These are phyloP conservation scores for peach (Prunus persica) DNA, from an alignment of 306 rosid species.

Conservation along the genomic window Prunus_persica_NCBIv2 NC_034016.1:21698001-21698500, in stretches of 20 bases:
- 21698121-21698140: slow-evolving; percentile 17
- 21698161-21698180: background rate
- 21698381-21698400: slow-evolving; percentile 39
- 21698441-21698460: background rate
- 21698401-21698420: slow-evolving; percentile 27
- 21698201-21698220: slow-evolving; percentile 18
- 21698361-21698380: slow-evolving; percentile 38
- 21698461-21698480: background rate
- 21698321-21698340: slow-evolving; percentile 37
- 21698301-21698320: slow-evolving; percentile 16
- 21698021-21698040: slow-evolving; percentile 6
- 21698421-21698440: slow-evolving; percentile 25
- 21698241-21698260: slow-evolving; percentile 28
- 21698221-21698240: slow-evolving; percentile 20
- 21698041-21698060: background rate
- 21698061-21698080: slow-evolving; percentile 19
- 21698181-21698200: background rate
- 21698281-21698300: slow-evolving; percentile 31
- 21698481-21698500: background rate
- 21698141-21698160: background rate
- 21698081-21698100: slow-evolving; percentile 25
- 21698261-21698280: slow-evolving; percentile 24
- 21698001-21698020: slow-evolving; percentile 38
- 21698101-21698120: slow-evolving; percentile 23
- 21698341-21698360: slow-evolving; percentile 38